Evolutionary conservation across 208 protist species (phyloP), one percentile per base, ranked within the genome.

Genomic region (Acanthamoeba castellanii): DNA sequence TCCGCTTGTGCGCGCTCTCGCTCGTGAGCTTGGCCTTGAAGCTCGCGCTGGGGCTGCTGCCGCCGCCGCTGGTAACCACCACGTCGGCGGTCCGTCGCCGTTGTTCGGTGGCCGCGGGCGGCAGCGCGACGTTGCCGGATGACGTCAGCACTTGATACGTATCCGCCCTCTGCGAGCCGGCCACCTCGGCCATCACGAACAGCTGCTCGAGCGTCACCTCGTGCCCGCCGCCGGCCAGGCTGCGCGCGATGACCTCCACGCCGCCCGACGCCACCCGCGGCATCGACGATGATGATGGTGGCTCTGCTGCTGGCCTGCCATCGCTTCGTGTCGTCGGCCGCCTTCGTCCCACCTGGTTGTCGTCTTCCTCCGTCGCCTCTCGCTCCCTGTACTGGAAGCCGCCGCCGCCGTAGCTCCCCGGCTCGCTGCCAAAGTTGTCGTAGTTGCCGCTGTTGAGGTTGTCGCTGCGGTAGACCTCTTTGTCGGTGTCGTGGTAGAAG

Each of bases 151-250:
- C 37, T 25, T 32, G 70, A n/a, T n/a, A n/a, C 68, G 68, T 45
- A n/a, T 42, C 68, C 30, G 68, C 25, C 32, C 5, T 78, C 70
- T 70, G 64, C 27, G 9, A 13, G 70, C 3, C 16, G 13, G 70
- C 70, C n/a, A 11, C 25, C 34, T 50, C 8, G 8, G 70, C 70
- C 25, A 78, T 78, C 32, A 78, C 70, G 70, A 78, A 78, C 14
- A 78, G 70, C 70, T 78, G 70, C 70, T 78, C 70, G 13, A 78
- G 70, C 70, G 70, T 78, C 70, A 78, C 37, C 34, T 78, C 70
- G 34, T 78, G 70, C 3, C 70, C 70, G 2, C 70, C 70, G 70
- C 70, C 70, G 34, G 70, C 70, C 3, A 78, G 70, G 70, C 70
- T 78, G 70, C 70, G 70, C 70, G 70, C 70, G 37, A 78, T 78